Base-by-base conservation (phyloP, 192 early-diverging fungal genomes). In the Oehlia diaphana region DNA sequence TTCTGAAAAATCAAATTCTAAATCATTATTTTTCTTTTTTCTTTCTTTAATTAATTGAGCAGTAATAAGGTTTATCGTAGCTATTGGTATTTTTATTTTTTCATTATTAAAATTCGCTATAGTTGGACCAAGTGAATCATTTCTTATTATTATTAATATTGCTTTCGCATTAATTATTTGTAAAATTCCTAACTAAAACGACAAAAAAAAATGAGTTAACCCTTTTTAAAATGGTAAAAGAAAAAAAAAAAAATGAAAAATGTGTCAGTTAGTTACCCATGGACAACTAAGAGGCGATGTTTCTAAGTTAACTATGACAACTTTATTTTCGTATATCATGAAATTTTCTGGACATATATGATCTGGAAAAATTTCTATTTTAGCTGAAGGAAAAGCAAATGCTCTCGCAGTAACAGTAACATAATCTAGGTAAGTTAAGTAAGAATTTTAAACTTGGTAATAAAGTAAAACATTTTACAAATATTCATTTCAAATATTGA, bases 1-100 rank as follows among this genome's bases (percentile, higher is more conserved):
- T 35, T 44, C 67, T 12, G 67, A 69, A 39, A 69, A 69, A 42
- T 69, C 67, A 16, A 69, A 7, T 39, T 33, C 35, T n/a, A 69
- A 69, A n/a, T 19, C 16, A 14, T 14, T 37, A 23, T 69, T 37
- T 16, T 33, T 39, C 13, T n/a, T 21, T 69, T 21, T 33, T 14
- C 13, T 69, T 3, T 65, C 64, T 65, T 28, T 28, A 23, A 69
- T 39, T 69, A 69, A 39, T 39, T 39, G 35, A 69, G 35, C 35
- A 23, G 19, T 39, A 42, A 21, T 69, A n/a, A 19, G 21, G n/a
- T 12, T 69, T 39, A 69, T 21, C 19, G 28, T 39, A 16, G 67
- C 67, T 19, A 9, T n/a, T 69, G 37, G 67, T 35, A 39, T 16
- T 19, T 4, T 69, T 21, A 69, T 4, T 33, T 66, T 4, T 14